Evolutionary conservation across 345 rosid species (phyloP).

Genomic region (Lagerstroemia speciosa): DNA sequence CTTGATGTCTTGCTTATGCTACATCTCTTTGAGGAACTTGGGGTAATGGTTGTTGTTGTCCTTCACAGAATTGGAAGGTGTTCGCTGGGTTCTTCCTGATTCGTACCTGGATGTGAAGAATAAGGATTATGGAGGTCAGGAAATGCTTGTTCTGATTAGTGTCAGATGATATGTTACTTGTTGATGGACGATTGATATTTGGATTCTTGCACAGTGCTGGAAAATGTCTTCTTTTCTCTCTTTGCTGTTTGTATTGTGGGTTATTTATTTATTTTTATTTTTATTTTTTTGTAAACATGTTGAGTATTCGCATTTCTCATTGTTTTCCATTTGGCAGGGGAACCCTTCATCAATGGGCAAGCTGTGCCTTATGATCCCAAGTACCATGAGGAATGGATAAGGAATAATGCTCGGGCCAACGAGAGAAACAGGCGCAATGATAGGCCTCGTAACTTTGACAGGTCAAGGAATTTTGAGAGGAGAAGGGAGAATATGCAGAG

Average conservation of each 20-base stretch:
- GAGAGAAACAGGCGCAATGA: conserved; percentile 86
- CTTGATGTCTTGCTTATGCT: background rate
- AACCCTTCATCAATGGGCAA: conserved; percentile 87
- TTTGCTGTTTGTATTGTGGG: background rate
- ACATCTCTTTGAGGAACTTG: background rate
- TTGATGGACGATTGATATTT: background rate
- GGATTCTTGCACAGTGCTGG: background rate
- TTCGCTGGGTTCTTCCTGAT: conserved; percentile 98
- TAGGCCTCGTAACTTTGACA: conserved; percentile 61
- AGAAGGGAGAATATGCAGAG: conserved; percentile 60
- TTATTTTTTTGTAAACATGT: background rate
- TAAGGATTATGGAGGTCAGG: conserved; percentile 90
- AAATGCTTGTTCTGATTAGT: background rate
- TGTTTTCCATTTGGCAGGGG: conserved; percentile 38
- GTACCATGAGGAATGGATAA: conserved; percentile 97
- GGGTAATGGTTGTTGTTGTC: background rate
- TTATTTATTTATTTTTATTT: background rate
- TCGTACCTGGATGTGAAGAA: conserved; percentile 87
- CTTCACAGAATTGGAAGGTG: conserved; percentile 55
- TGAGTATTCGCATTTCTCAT: background rate
- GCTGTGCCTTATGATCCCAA: conserved; percentile 96
- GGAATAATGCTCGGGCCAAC: conserved; percentile 80
- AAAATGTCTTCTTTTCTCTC: background rate
- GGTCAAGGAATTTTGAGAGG: conserved; percentile 78
- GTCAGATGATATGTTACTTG: background rate